Evolutionary conservation across 305 asterid species (phyloP).

Genomic region (Plantago lanceolata): DNA sequence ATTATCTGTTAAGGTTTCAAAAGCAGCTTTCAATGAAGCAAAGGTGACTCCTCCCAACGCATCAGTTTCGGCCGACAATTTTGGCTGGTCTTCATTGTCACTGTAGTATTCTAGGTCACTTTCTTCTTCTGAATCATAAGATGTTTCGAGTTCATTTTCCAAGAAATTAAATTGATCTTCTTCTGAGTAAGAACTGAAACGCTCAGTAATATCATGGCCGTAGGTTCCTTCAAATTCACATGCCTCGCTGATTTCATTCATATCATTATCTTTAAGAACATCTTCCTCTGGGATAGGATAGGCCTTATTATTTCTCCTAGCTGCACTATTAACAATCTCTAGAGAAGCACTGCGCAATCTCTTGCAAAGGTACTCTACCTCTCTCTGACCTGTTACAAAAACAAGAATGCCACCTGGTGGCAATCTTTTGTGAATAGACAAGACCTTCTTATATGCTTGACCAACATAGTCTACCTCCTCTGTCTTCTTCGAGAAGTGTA

Average conservation of each 20-base stretch:
- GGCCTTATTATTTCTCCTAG: constrained; percentile 28
- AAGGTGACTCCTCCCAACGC: constrained; percentile 41
- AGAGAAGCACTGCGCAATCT: constrained; percentile 60
- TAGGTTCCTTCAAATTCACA: constrained; percentile 54
- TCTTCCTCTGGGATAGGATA: constrained; percentile 37
- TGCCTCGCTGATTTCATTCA: constrained; percentile 72
- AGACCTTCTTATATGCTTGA: constrained; percentile 73
- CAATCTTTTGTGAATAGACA: constrained; percentile 82
- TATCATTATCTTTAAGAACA: constrained; percentile 37
- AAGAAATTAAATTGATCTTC: constrained; percentile 48
- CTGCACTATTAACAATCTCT: constrained; percentile 37
- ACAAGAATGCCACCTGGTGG: constrained; percentile 96
- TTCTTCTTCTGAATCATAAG: constrained; percentile 61
- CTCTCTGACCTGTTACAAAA: constrained; percentile 91
- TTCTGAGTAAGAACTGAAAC: constrained; percentile 53
- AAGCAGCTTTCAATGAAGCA: constrained; percentile 68
- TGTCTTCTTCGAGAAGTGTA: constrained; percentile 79
- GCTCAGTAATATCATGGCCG: constrained; percentile 53
- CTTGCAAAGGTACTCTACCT: constrained; percentile 77
- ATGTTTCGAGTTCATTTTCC: constrained; percentile 56
- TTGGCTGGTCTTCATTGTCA: constrained; percentile 41
- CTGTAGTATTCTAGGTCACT: constrained; percentile 60
- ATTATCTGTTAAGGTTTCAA: constrained; percentile 57
- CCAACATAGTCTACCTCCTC: constrained; percentile 77
- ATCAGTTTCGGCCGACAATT: constrained; percentile 32